Evolutionary conservation across 2,329 filamentous ascomycete genomes (phyloP).

Genomic region (Diaporthe citri): DNA sequence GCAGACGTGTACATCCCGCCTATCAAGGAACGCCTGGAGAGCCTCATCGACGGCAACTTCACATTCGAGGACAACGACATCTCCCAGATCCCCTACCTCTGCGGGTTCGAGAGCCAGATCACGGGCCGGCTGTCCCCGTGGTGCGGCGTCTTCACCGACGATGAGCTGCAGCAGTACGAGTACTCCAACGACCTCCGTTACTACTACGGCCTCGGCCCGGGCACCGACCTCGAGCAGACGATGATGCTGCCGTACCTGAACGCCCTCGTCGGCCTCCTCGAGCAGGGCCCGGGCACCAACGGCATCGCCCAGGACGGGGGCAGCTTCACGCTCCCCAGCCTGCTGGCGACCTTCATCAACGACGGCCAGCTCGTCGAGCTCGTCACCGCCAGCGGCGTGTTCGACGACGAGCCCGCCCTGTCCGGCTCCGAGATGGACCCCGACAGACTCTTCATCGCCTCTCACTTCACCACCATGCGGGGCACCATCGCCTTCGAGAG

Average conservation of each 20-base stretch:
- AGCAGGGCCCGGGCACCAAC: slow-evolving; percentile 61
- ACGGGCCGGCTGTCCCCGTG: slow-evolving; percentile 71
- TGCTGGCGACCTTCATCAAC: slow-evolving; percentile 74
- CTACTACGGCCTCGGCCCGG: slow-evolving; percentile 74
- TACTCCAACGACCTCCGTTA: slow-evolving; percentile 78
- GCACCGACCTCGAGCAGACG: slow-evolving; percentile 63
- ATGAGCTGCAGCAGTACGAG: slow-evolving; percentile 74
- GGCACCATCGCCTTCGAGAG: slow-evolving; percentile 76
- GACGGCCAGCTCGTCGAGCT: slow-evolving; percentile 76
- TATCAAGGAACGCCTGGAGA: slow-evolving; percentile 66
- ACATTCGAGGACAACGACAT: slow-evolving; percentile 67
- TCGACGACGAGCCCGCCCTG: slow-evolving; percentile 66
- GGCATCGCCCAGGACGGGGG: slow-evolving; percentile 61
- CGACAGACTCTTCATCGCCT: slow-evolving; percentile 65
- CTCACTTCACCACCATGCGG: slow-evolving; percentile 71
- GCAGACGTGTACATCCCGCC: slow-evolving; percentile 64
- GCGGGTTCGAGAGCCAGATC: slow-evolving; percentile 77
- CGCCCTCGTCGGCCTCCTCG: slow-evolving; percentile 64
- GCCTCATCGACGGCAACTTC: slow-evolving; percentile 65
- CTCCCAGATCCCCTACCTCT: slow-evolving; percentile 74
- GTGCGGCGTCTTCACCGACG: slow-evolving; percentile 71
- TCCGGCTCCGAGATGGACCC: slow-evolving; percentile 60
- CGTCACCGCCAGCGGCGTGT: slow-evolving; percentile 70
- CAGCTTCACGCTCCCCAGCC: slow-evolving; percentile 63
- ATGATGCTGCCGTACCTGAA: slow-evolving; percentile 74